Base-by-base conservation (phyloP, 495 filamentous ascomycete genomes). In the Usnea hakonensis region DNA sequence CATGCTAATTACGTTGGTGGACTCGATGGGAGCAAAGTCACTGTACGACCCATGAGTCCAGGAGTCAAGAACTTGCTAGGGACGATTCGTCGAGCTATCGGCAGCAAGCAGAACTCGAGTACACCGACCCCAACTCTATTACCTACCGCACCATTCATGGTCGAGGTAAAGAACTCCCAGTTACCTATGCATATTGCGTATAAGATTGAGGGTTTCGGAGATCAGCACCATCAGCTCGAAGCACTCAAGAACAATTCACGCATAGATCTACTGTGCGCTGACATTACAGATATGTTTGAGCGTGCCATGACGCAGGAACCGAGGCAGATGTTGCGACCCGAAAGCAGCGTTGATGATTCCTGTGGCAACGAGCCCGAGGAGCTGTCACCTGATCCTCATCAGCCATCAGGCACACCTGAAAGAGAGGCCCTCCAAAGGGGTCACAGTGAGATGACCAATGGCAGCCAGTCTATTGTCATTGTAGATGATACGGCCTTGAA, bases 401-500 rank as follows among this genome's bases (percentile, higher is more conserved):
- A 60, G 26, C 40, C 26, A 19, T 44, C 54, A 41, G 32, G 53
- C 55, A 28, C 60, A 33, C 58, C 63, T 40, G 53, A 64, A 21
- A 43, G 66, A n/a, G 70, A 70, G 57, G 68, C 55, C 21, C 59
- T 68, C 19, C 60, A 65, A 23, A 77, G 81, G 55, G 66, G 74
- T 2, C 71, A 76, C 46, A 88, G 85, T 66, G 85, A 79, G 35
- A 77, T 95, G 37, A 93, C 90, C 0, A 79, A 78, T 41, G 90
- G 89, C 9, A 95, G 90, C 72, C 83, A 89, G 64, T 95, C 90
- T 0, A 94, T 96, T 65, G 83, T 95, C 35, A 94, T 96, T 66
- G 84, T 95, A 19, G 89, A 96, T 69, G 87, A 87, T 52, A 70
- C 68, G 32, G 66, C 63, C 23, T 50, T 55, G 61, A 56, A 68